These are phyloP conservation scores for Fraxinus angustifolia DNA, from an alignment of 305 asterid genomes.

Conservation along the genomic window DNA sequence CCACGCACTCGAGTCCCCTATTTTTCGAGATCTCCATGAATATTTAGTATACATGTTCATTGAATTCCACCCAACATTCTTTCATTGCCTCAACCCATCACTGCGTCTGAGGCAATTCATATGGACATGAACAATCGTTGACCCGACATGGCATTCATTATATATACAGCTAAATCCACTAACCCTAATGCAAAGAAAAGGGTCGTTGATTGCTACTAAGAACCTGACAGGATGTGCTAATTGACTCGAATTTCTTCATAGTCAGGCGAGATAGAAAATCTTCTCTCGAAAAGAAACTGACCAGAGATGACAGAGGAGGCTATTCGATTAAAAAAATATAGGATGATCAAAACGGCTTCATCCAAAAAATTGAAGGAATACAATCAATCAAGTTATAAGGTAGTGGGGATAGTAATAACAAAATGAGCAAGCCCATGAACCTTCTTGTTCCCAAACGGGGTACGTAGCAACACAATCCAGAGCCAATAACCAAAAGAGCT, in stretches of 20 bases:
- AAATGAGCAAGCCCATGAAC: background rate
- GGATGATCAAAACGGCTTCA: background rate
- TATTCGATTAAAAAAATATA: background rate
- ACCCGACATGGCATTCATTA: background rate
- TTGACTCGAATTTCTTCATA: background rate
- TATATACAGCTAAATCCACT: background rate
- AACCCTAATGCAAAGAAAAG: background rate
- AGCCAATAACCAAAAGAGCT: background rate
- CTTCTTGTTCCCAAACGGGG: background rate
- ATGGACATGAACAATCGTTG: background rate
- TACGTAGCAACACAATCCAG: background rate
- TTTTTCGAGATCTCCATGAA: background rate
- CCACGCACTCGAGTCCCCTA: background rate
- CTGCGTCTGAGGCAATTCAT: background rate
- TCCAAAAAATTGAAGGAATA: background rate
- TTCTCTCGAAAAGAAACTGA: background rate
- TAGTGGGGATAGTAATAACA: background rate
- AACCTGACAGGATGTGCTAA: background rate
- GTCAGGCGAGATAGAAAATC: background rate
- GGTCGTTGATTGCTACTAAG: background rate
- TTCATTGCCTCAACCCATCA: background rate
- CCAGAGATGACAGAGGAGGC: background rate
- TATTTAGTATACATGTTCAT: background rate
- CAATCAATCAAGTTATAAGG: background rate
- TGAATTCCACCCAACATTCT: background rate